Conservation (phyloP, 495 filamentous ascomycete genomes). For the Aeminium ludgeri region DNA sequence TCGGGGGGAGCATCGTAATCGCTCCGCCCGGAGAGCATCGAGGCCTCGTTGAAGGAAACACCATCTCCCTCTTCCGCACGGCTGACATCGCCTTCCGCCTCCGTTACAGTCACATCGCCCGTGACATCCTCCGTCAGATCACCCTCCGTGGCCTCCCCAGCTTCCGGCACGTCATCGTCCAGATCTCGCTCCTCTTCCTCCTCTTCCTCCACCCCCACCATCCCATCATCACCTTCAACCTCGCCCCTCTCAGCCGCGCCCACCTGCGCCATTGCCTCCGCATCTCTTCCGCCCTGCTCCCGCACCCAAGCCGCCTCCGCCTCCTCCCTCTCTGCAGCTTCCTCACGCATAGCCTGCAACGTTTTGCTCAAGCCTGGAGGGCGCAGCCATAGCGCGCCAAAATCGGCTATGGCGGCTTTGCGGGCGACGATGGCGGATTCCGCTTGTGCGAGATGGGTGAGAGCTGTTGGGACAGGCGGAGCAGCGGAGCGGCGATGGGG, state of each 20-base stretch:
- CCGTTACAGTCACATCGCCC: slow-evolving; percentile 25
- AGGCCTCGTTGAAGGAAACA: slow-evolving; percentile 24
- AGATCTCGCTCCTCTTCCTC: slow-evolving; percentile 30
- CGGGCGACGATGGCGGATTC: slow-evolving; percentile 24
- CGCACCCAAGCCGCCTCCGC: slow-evolving; percentile 21
- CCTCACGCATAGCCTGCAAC: slow-evolving; percentile 27
- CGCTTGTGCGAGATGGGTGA: slow-evolving; percentile 20
- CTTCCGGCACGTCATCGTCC: slow-evolving; percentile 53
- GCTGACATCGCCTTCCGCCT: slow-evolving; percentile 27
- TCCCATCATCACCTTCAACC: slow-evolving; percentile 5
- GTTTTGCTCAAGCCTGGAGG: slow-evolving; percentile 30
- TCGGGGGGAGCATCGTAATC: too few relatives aligned
- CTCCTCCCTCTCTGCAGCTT: slow-evolving; percentile 27
- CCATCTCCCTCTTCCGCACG: slow-evolving; percentile 22
- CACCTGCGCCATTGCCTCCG: slow-evolving; percentile 18
- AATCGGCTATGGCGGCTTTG: slow-evolving; percentile 26
- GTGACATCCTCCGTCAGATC: too few relatives aligned
- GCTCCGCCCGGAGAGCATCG: too few relatives aligned
- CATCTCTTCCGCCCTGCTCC: slow-evolving; percentile 22
- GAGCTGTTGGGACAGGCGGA: too few relatives aligned
- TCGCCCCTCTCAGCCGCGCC: slow-evolving; percentile 9
- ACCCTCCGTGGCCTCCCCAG: slow-evolving; percentile 31
- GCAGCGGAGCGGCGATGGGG: too few relatives aligned
- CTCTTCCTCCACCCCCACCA: slow-evolving; percentile 12
- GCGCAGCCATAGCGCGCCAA: slow-evolving; percentile 28